Conservation (phyloP, 2,329 filamentous ascomycete genomes). For the Ophiostoma ulmi region DNA sequence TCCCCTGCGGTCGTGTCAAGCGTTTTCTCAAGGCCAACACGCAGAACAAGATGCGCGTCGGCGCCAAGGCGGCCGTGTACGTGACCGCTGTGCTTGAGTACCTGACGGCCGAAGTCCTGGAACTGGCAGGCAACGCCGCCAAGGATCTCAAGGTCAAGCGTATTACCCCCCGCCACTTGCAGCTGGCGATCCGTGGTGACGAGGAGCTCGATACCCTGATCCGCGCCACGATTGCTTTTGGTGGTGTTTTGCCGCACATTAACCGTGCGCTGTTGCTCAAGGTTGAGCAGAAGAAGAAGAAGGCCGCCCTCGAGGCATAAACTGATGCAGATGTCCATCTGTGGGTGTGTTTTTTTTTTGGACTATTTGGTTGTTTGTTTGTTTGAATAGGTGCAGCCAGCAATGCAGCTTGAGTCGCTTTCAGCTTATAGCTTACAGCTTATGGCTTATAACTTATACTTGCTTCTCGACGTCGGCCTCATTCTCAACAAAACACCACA, state of each 20-base stretch:
- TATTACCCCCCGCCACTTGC: conserved; percentile 94
- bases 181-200: conserved; percentile 96
- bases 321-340: background rate
- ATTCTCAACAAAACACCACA: background rate
- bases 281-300: conserved; percentile 42
- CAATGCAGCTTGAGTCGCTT: background rate
- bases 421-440: background rate
- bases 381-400: background rate
- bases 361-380: background rate
- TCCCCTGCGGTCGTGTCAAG: conserved; percentile 99
- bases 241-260: conserved; percentile 97
- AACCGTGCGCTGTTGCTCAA: conserved; percentile 78
- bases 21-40: conserved; percentile 99
- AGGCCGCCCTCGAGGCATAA: conserved; percentile 36
- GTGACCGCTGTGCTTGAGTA: conserved; percentile 98
- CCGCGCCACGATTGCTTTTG: conserved; percentile 94
- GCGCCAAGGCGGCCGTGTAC: conserved; percentile 96
- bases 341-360: too few species aligned
- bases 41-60: conserved; percentile 99
- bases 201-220: conserved; percentile 98
- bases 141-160: conserved; percentile 99
- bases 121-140: conserved; percentile 95
- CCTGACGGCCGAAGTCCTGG: conserved; percentile 93
- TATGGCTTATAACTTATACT: background rate
- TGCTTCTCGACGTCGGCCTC: background rate